phyloP scores from a whole-genome alignment of 176 grass and related monocot species.

The Lolium perenne region DNA sequence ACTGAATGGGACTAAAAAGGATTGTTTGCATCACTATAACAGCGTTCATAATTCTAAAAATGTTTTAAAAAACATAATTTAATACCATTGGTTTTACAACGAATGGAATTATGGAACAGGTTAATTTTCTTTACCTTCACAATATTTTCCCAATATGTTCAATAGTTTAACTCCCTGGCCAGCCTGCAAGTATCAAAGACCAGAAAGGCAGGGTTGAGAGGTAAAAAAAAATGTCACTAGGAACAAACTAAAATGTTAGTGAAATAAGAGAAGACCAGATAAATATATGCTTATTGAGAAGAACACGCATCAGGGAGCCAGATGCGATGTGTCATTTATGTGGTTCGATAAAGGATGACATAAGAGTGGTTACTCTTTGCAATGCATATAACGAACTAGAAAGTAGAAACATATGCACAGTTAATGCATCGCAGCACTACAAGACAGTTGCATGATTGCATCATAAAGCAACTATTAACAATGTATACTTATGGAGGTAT shows the following conservation, averaged over 20 bases:
- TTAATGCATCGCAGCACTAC: background rate
- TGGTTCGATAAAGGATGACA: slow-evolving; percentile 8
- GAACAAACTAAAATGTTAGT: slow-evolving; percentile 23
- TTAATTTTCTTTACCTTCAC: slow-evolving; percentile 72
- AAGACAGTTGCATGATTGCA: slow-evolving; percentile 8
- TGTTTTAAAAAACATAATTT: slow-evolving; percentile 8
- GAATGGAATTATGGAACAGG: slow-evolving; percentile 6
- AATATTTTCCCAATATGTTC: slow-evolving; percentile 95
- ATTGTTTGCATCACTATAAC: slow-evolving; percentile 1
- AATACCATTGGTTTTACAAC: slow-evolving; percentile 17
- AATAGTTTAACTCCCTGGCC: slow-evolving; percentile 82
- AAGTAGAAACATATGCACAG: slow-evolving; percentile 1
- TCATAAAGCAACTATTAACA: slow-evolving; percentile 37
- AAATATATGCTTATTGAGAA: slow-evolving; percentile 18
- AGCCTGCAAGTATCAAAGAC: slow-evolving; percentile 56
- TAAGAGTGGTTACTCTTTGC: slow-evolving; percentile 20
- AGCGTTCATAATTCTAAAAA: slow-evolving; percentile 7
- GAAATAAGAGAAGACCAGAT: slow-evolving; percentile 23
- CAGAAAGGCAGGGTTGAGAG: background rate
- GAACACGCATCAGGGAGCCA: background rate
- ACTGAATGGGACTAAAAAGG: background rate
- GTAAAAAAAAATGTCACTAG: background rate
- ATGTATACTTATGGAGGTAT: slow-evolving; percentile 18
- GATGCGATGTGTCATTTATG: background rate
- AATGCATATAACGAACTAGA: slow-evolving; percentile 24